These are phyloP conservation scores for Gossypium turneri DNA, from an alignment of 345 rosid genomes.

Conservation along the genomic window DNA sequence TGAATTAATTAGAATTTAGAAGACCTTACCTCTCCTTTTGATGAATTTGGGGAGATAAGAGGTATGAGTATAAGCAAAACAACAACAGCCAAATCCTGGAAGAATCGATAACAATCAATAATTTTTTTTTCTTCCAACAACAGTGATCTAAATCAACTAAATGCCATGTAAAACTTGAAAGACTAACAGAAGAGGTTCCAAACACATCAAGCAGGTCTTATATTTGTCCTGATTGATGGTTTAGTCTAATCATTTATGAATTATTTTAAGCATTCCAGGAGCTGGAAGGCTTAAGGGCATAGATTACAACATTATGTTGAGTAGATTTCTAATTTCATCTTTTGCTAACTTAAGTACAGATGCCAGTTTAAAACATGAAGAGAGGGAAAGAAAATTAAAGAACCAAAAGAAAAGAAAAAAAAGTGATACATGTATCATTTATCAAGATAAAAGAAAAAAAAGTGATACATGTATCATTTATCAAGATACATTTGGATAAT, in stretches of 20 bases:
- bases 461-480: constrained; percentile 1
- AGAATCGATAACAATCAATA: constrained; percentile 9
- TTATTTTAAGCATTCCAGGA: background rate
- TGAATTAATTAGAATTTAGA: constrained; percentile 10
- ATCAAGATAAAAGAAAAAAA: constrained; percentile 7
- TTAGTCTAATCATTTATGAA: background rate
- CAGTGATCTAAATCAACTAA: constrained; percentile 4
- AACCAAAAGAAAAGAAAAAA: background rate
- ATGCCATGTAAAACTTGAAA: background rate
- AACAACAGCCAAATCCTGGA: constrained; percentile 96
- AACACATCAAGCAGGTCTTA: background rate
- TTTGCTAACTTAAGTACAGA: constrained; percentile 6
- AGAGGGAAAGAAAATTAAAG: constrained; percentile 1
- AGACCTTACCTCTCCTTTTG: constrained; percentile 92
- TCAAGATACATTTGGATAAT: background rate
- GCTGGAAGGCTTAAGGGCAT: constrained; percentile 8
- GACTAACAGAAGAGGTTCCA: background rate
- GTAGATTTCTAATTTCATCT: constrained; percentile 10
- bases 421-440: background rate
- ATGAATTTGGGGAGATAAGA: constrained; percentile 94
- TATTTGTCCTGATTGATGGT: background rate
- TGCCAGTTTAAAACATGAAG: background rate
- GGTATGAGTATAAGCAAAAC: constrained; percentile 95
- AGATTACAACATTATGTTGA: constrained; percentile 6
- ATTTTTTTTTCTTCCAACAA: too few species aligned